phyloP scores from a whole-genome alignment of 805 yeast species.

The Nematodospora valgi region DNA sequence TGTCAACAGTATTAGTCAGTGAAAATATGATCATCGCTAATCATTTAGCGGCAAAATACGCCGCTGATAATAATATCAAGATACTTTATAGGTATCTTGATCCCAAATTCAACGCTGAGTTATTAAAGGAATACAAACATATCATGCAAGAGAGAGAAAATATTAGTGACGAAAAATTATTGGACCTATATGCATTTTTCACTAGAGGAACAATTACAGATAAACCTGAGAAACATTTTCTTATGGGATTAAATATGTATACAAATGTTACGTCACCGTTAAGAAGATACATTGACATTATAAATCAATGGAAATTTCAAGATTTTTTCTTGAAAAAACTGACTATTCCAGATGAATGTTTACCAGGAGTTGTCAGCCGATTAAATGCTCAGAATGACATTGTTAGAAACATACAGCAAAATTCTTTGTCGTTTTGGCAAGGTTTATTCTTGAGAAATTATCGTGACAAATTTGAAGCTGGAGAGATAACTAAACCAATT shows the following conservation, averaged over 20 bases:
- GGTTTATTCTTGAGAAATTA: slow-evolving; percentile 32
- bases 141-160: slow-evolving; percentile 18
- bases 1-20: slow-evolving; percentile 56
- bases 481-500: slow-evolving; percentile 17
- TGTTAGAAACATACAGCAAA: not conserved
- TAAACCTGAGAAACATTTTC: slow-evolving; percentile 6
- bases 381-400: slow-evolving; percentile 6
- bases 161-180: slow-evolving; percentile 17
- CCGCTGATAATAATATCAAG: slow-evolving; percentile 43
- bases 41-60: slow-evolving; percentile 50
- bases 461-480: slow-evolving; percentile 14
- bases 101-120: slow-evolving; percentile 21
- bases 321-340: slow-evolving; percentile 11
- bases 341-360: slow-evolving; percentile 2
- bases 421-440: slow-evolving; percentile 30
- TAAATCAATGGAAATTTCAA: slow-evolving; percentile 73
- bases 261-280: slow-evolving; percentile 86
- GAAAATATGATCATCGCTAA: slow-evolving; percentile 85
- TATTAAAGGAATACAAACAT: slow-evolving; percentile 22
- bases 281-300: slow-evolving; percentile 74
- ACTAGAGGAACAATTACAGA: slow-evolving; percentile 2
- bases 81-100: slow-evolving; percentile 47
- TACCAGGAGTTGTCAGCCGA: slow-evolving; percentile 5
- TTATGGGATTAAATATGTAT: slow-evolving; percentile 58
- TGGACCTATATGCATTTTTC: slow-evolving; percentile 3